Conservation (phyloP, 2,329 filamentous ascomycete genomes). For the Zalaria obscura region DNA sequence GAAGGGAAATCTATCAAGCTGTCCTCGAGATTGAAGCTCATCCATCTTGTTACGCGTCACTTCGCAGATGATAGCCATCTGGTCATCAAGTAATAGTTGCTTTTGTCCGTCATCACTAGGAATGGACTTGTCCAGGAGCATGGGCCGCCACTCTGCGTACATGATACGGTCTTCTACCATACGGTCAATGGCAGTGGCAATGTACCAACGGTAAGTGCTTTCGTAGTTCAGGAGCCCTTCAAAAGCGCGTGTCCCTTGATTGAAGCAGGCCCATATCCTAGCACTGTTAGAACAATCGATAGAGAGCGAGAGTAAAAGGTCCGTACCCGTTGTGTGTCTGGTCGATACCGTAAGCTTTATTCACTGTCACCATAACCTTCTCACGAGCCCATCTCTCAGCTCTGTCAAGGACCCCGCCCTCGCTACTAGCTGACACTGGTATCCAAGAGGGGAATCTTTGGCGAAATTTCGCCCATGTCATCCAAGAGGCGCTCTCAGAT, state of each 20-base stretch:
- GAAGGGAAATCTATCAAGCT: slow-evolving; percentile 36
- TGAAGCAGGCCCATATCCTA: slow-evolving; percentile 46
- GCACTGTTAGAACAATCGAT: not conserved
- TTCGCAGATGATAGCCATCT: slow-evolving; percentile 46
- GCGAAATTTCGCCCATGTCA: slow-evolving; percentile 33
- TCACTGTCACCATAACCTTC: slow-evolving; percentile 14
- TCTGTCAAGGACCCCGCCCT: slow-evolving; percentile 5
- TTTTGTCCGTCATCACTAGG: slow-evolving; percentile 41
- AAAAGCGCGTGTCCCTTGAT: slow-evolving; percentile 55
- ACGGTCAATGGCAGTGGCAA: slow-evolving; percentile 42
- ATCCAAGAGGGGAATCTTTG: slow-evolving; percentile 22
- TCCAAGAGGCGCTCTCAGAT: slow-evolving; percentile 21
- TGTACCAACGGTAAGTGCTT: slow-evolving; percentile 47
- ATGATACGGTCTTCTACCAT: slow-evolving; percentile 53
- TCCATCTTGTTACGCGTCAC: slow-evolving; percentile 36
- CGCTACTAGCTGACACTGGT: not conserved
- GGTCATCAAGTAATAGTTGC: slow-evolving; percentile 40
- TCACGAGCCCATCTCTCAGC: slow-evolving; percentile 16
- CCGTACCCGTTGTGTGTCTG: slow-evolving; percentile 20
- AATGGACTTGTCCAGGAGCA: slow-evolving; percentile 53
- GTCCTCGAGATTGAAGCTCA: slow-evolving; percentile 22
- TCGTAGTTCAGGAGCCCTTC: slow-evolving; percentile 59
- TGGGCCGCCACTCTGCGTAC: slow-evolving; percentile 58
- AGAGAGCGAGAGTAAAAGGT: not conserved
- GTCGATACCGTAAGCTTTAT: slow-evolving; percentile 7